Evolutionary conservation across 1,284 basidiomycete genomes (phyloP), one percentile per base, ranked within the genome.

Genomic region (Ceratobasidium sp.): DNA sequence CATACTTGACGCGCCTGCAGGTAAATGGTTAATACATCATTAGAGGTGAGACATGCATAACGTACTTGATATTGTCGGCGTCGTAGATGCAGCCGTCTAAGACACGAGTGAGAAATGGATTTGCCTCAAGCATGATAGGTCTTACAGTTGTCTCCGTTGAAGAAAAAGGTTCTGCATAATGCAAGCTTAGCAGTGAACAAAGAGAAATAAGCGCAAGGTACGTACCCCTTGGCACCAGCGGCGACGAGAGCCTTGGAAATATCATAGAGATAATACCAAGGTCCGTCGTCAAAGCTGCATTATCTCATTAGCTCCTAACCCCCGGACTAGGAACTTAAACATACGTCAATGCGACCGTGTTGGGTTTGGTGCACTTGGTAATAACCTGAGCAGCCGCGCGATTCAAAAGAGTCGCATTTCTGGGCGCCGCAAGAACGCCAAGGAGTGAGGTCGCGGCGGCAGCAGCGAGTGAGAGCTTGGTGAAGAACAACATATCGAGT

Each of bases 201-300:
- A 76, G 30, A 57, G 55, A n/a, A n/a, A n/a, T 14, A 41, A 50
- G 27, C 35, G 4, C 48, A 4, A n/a, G 14, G 8, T 23, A 41
- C 67, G 23, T 20, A 69, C 67, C 79, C 79, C 55, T 78, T 79
- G 52, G 55, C 79, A 48, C 73, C 73, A 30, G 71, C 73, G 14
- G 65, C 66, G 14, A 30, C 62, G 33, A 79, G 74, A 8, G 54
- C 33, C 5, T 78, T 52, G 50, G 55, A 57, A 38, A 52, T 52
- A 38, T 50, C 71, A 16, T 54, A 52, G 20, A 73, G 41, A 50
- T 79, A 80, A 46, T 50, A 55, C 10, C 65, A 79, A 12, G 79
- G 78, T 12, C 79, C 79, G 44, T 80, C 79, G 48, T 80, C 79
- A 44, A 79, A 79, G 27, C 71, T 74, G 55, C 4, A 3, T 30